These are phyloP conservation scores for Effrenium voratum DNA, from an alignment of 73 alveolate genomes.

Conservation along the genomic window DNA sequence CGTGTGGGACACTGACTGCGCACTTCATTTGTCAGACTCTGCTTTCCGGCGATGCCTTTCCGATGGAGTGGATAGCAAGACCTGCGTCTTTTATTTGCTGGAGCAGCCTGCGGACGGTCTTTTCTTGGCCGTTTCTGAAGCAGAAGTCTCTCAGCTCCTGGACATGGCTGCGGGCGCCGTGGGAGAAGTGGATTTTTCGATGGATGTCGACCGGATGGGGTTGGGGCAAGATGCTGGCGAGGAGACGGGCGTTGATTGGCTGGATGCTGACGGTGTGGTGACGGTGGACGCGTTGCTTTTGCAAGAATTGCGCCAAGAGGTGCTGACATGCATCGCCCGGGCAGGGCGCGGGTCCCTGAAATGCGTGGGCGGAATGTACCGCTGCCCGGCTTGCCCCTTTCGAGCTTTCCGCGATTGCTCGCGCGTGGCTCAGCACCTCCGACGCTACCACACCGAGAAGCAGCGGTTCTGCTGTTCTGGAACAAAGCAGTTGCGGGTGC, in stretches of 20 bases:
- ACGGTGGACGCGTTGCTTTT: too few species aligned
- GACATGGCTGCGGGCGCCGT: too few species aligned
- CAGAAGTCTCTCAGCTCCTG: too few species aligned
- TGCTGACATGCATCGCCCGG: too few species aligned
- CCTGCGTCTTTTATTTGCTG: not conserved
- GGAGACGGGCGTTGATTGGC: too few species aligned
- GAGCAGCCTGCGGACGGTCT: not conserved
- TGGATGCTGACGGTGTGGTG: too few species aligned
- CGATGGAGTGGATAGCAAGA: not conserved
- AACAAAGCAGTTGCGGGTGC: constrained; percentile 6
- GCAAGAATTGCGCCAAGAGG: too few species aligned
- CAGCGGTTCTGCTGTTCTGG: constrained; percentile 33
- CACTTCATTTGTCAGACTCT: not conserved
- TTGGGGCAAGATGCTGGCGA: too few species aligned
- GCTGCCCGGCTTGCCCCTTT: constrained; percentile 26
- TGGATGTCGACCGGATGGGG: too few species aligned
- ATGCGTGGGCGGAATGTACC: not conserved
- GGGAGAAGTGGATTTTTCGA: too few species aligned
- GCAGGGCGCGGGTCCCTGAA: not conserved
- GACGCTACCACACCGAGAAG: not conserved
- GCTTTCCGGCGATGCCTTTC: not conserved
- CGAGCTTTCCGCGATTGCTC: not conserved
- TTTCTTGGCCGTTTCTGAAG: too few species aligned
- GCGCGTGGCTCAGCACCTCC: not conserved
- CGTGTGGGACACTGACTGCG: not conserved